Base-by-base conservation (phyloP, 2,329 filamentous ascomycete genomes). In the Talaromyces sp. region DNA sequence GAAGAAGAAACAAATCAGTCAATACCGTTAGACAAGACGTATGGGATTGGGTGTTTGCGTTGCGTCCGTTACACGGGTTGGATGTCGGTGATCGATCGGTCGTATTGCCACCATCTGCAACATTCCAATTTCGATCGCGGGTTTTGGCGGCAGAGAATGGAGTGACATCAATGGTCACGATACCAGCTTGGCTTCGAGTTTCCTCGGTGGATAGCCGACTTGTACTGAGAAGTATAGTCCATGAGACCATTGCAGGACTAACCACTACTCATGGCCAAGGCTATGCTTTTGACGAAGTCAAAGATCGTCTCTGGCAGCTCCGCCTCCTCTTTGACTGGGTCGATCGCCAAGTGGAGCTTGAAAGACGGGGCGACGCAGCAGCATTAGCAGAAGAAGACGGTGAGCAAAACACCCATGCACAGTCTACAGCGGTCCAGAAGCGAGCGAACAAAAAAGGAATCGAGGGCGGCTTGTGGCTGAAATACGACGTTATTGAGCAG, bases 41-140 rank as follows among this genome's bases (percentile, higher is more conserved):
- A 0, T 86, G 94, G 72, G 87, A 90, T 67, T 94, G 91, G 90
- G 74, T 97, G 1, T 92, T 96, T 73, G 78, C 82, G 1, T 83
- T 92, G 0, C 81, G 84, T 0, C 68, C 84, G 65, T 73, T 90
- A 80, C 66, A 75, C 70, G 73, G 78, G 69, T 68, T 86, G 82
- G 74, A 90, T 80, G 74, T 89, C 60, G 87, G 89, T 0, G 92
- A 96, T 71, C 85, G 86, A 63, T 84, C 84, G 0, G 80, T 87
- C 27, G 83, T 91, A 3, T 80, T 92, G 80, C 75, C 82, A 71
- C 73, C 76, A 7, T 82, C 72, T 16, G 73, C 74, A 59, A 27
- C 56, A 8, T 75, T 76, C 68, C 74, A 75, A 24, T 66, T 70
- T 33, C 72, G 71, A 11, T 68, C 70, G 16, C 72, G 69, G 35